Evolutionary conservation across 2,329 filamentous ascomycete genomes (phyloP).

Genomic region (Rhytidhysteron rufulum): DNA sequence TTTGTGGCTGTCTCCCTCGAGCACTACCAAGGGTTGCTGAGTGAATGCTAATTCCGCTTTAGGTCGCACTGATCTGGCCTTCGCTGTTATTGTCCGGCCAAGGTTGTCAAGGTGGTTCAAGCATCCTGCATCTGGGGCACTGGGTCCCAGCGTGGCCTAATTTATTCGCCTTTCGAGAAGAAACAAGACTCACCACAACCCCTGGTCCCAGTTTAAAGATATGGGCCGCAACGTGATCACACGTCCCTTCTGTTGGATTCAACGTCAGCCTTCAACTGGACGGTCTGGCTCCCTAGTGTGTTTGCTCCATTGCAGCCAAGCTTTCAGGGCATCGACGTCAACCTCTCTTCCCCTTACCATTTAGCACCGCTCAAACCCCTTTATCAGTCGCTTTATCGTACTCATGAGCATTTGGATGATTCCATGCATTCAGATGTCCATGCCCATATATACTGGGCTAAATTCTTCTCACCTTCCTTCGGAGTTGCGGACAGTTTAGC

Average conservation of each 20-base stretch:
- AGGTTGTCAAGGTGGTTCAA: too few relatives aligned
- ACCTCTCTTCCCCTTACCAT: background rate
- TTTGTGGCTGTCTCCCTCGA: slow-evolving; percentile 14
- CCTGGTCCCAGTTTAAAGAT: slow-evolving; percentile 6
- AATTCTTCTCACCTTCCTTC: slow-evolving; percentile 7
- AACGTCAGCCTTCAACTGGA: slow-evolving; percentile 1
- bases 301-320: slow-evolving; percentile 13
- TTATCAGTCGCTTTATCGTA: slow-evolving; percentile 1
- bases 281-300: slow-evolving; percentile 8
- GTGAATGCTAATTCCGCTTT: too few relatives aligned
- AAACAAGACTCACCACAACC: slow-evolving; percentile 6
- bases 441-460: slow-evolving; percentile 12
- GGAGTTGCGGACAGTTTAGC: slow-evolving; percentile 17
- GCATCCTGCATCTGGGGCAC: slow-evolving; percentile 10
- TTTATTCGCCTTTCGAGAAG: slow-evolving; percentile 22
- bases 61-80: slow-evolving; percentile 17
- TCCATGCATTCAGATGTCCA: slow-evolving; percentile 11
- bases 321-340: slow-evolving; percentile 6
- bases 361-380: background rate
- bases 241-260: slow-evolving; percentile 2
- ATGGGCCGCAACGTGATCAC: slow-evolving; percentile 8
- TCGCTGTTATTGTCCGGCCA: slow-evolving; percentile 12
- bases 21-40: background rate
- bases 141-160: slow-evolving; percentile 9
- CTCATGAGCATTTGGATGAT: slow-evolving; percentile 11